phyloP scores from a whole-genome alignment of 2,329 filamentous ascomycete genomes.

The Fusarium sambucinum region DNA sequence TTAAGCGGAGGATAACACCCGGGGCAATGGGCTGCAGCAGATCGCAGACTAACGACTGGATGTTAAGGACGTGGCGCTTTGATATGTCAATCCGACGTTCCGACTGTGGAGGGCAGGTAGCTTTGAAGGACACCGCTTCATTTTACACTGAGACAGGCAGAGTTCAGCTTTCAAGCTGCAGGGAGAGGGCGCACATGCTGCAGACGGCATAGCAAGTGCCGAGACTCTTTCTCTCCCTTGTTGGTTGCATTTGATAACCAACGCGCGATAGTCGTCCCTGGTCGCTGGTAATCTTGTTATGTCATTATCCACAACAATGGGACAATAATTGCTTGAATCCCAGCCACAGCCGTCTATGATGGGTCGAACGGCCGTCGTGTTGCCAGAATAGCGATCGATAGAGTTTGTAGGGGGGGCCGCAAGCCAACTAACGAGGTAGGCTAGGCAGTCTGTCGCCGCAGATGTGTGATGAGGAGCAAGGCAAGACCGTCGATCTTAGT shows the following conservation, averaged over 20 bases:
- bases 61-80: constrained; percentile 34
- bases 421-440: background rate
- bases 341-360: constrained; percentile 2
- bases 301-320: constrained; percentile 18
- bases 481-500: constrained; percentile 24
- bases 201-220: constrained; percentile 14
- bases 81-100: constrained; percentile 16
- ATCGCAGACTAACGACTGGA: constrained; percentile 30
- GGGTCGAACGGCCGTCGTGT: background rate
- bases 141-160: constrained; percentile 12
- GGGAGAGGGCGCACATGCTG: constrained; percentile 3
- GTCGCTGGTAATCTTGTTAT: background rate
- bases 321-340: constrained; percentile 5
- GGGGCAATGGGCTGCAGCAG: constrained; percentile 21
- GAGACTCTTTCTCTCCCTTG: constrained; percentile 7
- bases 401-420: constrained; percentile 14
- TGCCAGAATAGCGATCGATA: constrained; percentile 20
- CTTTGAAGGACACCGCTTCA: constrained; percentile 19
- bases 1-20: constrained; percentile 24
- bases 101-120: constrained; percentile 21
- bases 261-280: constrained; percentile 1
- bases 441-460: background rate
- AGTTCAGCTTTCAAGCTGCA: constrained; percentile 1
- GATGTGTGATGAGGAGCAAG: constrained; percentile 11
- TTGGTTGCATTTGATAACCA: constrained; percentile 1